phyloP scores from a whole-genome alignment of 1,139 yeast species.

The Saccharomyces hybrid region DNA sequence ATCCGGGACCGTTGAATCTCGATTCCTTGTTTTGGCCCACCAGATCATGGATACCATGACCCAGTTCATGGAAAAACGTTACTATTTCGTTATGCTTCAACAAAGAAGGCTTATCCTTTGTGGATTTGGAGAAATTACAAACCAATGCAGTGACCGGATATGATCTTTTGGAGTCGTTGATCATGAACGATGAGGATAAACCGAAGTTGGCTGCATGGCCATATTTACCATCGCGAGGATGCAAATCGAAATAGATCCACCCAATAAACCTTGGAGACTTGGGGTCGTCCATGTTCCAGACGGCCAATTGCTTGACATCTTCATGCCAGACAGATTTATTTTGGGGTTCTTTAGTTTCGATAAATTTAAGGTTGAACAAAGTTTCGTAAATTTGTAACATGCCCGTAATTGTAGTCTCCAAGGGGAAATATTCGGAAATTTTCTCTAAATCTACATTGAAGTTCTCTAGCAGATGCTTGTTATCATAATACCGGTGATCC shows the following conservation, averaged over 20 bases:
- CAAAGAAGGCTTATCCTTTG: constrained; percentile 62
- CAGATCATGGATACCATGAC: constrained; percentile 80
- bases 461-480: constrained; percentile 54
- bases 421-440: constrained; percentile 73
- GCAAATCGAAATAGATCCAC: constrained; percentile 71
- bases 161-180: constrained; percentile 43
- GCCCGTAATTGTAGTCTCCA: constrained; percentile 54
- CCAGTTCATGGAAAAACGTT: constrained; percentile 84
- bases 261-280: constrained; percentile 58
- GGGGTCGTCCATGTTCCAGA: constrained; percentile 53
- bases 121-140: constrained; percentile 78
- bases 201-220: constrained; percentile 84
- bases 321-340: constrained; percentile 56
- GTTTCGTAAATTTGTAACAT: constrained; percentile 67
- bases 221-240: constrained; percentile 80
- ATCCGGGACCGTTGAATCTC: constrained; percentile 63
- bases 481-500: constrained; percentile 66
- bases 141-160: constrained; percentile 73
- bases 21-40: constrained; percentile 59
- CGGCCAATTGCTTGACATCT: constrained; percentile 69
- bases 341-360: constrained; percentile 39
- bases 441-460: constrained; percentile 65
- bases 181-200: constrained; percentile 52
- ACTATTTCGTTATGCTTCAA: constrained; percentile 72
- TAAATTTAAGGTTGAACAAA: constrained; percentile 60